phyloP scores from a whole-genome alignment of 306 rosid species.

The Oxytropis ochrocephala region DNA sequence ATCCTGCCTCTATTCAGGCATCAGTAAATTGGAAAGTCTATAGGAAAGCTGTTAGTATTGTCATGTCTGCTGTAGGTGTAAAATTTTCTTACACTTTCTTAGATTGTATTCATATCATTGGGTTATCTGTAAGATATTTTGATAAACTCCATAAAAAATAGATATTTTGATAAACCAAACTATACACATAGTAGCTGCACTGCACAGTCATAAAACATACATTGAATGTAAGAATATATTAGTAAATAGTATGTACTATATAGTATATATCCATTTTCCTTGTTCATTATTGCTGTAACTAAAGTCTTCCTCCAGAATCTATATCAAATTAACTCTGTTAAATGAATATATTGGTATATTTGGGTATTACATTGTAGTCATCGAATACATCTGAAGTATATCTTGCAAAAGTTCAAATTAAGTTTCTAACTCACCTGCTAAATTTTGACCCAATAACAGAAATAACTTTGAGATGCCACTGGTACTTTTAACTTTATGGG shows the following conservation, averaged over 20 bases:
- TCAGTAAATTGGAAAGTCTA: background rate
- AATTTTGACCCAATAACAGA: too few species aligned
- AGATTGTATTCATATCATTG: background rate
- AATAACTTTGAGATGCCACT: background rate
- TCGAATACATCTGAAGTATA: background rate
- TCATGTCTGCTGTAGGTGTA: background rate
- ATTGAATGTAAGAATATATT: background rate
- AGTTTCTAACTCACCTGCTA: background rate
- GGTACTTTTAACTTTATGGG: background rate
- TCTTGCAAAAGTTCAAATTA: background rate
- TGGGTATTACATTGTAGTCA: background rate
- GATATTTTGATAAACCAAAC: background rate
- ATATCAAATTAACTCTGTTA: background rate
- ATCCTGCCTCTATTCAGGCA: background rate
- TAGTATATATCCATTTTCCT: background rate
- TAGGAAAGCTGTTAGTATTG: background rate
- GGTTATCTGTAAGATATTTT: background rate
- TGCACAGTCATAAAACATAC: constrained; percentile 8
- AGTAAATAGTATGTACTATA: background rate
- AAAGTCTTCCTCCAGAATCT: background rate
- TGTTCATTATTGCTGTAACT: background rate
- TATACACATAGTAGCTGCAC: background rate
- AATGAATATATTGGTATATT: background rate
- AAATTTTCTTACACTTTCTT: background rate
- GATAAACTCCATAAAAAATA: too few species aligned